Evolutionary conservation across 2,329 filamentous ascomycete genomes (phyloP).

Genomic region (Aspergillus thermomutatus): DNA sequence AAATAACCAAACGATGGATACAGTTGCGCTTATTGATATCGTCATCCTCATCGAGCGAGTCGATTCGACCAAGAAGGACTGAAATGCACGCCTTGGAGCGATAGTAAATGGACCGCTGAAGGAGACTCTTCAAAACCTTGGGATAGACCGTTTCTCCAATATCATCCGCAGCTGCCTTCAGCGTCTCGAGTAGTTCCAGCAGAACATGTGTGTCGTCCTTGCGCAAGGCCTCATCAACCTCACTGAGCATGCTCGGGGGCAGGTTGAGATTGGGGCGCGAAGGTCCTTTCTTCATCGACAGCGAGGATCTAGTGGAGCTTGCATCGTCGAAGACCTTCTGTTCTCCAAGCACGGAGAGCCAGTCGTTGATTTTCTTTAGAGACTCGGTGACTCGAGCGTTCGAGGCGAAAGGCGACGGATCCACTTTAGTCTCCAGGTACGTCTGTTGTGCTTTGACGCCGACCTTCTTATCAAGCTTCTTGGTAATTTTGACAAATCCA

Average conservation of each 20-base stretch:
- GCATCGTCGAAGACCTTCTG: slow-evolving; percentile 72
- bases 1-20: slow-evolving; percentile 86
- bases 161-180: slow-evolving; percentile 53
- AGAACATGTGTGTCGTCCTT: slow-evolving; percentile 41
- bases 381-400: slow-evolving; percentile 58
- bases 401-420: slow-evolving; percentile 81
- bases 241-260: slow-evolving; percentile 52
- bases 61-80: slow-evolving; percentile 66
- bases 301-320: slow-evolving; percentile 64
- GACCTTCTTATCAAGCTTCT: slow-evolving; percentile 97
- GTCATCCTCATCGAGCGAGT: slow-evolving; percentile 76
- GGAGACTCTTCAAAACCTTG: slow-evolving; percentile 46
- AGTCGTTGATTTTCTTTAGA: slow-evolving; percentile 76
- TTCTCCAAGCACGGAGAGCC: slow-evolving; percentile 79
- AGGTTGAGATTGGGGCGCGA: slow-evolving; percentile 73
- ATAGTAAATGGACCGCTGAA: slow-evolving; percentile 60
- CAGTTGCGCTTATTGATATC: slow-evolving; percentile 95
- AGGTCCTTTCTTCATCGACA: slow-evolving; percentile 72
- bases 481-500: slow-evolving; percentile 97
- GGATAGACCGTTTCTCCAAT: slow-evolving; percentile 66
- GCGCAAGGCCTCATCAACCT: slow-evolving; percentile 39
- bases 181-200: slow-evolving; percentile 54
- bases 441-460: slow-evolving; percentile 72
- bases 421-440: slow-evolving; percentile 88
- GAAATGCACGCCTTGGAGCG: slow-evolving; percentile 69